phyloP scores from a whole-genome alignment of 176 grass and related monocot species.

The Cenchrus purpureus region DNA sequence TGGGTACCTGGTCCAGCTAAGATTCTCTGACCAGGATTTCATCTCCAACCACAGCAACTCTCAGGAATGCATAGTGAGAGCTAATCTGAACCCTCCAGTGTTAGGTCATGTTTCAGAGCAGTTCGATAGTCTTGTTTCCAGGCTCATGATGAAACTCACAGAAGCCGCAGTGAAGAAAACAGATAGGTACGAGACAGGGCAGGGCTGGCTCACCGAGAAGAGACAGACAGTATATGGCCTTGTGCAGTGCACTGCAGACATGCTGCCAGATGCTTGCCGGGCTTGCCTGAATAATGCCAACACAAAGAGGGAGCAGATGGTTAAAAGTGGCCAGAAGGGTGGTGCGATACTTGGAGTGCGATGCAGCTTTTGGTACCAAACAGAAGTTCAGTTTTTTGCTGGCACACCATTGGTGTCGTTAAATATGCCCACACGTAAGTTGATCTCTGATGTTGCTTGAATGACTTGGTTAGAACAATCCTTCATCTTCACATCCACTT shows the following conservation, averaged over 20 bases:
- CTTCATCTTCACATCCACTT: not conserved
- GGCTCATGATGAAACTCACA: slow-evolving; percentile 32
- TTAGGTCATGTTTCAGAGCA: not conserved
- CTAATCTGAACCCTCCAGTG: slow-evolving; percentile 24
- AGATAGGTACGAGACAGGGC: slow-evolving; percentile 33
- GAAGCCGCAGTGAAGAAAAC: not conserved
- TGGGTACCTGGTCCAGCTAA: slow-evolving; percentile 26
- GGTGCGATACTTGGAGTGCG: slow-evolving; percentile 22
- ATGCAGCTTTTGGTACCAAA: slow-evolving; percentile 53
- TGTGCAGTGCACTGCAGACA: slow-evolving; percentile 47
- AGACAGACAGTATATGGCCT: slow-evolving; percentile 42
- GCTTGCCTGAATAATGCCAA: not conserved
- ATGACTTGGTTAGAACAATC: not conserved
- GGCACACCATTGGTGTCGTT: not conserved
- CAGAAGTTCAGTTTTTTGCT: slow-evolving; percentile 24
- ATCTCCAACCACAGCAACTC: slow-evolving; percentile 26
- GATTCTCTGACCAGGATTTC: slow-evolving; percentile 51
- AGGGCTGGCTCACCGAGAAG: slow-evolving; percentile 29
- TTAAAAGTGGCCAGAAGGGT: slow-evolving; percentile 9
- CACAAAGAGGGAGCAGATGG: not conserved
- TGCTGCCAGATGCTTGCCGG: slow-evolving; percentile 8
- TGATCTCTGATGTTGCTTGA: not conserved
- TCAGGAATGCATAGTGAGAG: not conserved
- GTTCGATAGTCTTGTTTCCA: not conserved
- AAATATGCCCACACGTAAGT: slow-evolving; percentile 46